Conservation (phyloP, 129 eudicot species). For the Chrysanthemum lavandulifolium region DNA sequence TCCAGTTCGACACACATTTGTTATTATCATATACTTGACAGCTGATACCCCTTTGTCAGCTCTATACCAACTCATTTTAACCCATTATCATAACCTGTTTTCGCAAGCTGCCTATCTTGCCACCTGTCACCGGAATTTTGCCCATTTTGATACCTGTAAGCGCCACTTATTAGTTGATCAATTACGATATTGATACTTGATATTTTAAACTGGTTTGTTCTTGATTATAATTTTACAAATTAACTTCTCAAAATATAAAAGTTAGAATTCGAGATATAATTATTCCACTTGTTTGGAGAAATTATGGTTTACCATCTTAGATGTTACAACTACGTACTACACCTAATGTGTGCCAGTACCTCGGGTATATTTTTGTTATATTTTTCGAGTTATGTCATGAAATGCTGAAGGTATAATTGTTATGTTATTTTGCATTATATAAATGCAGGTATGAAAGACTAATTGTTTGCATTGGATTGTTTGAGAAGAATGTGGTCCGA, state of each 20-base stretch:
- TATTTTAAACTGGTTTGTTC: neutral
- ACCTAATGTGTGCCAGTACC: neutral
- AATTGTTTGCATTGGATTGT: too few species aligned
- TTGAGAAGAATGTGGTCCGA: too few species aligned
- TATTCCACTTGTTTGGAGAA: neutral
- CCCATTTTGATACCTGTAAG: neutral
- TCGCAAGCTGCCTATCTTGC: neutral
- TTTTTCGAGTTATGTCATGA: neutral
- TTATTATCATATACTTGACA: neutral
- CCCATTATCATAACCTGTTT: neutral
- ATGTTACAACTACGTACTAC: neutral
- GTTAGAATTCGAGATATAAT: slow-evolving; percentile 1
- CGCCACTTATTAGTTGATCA: neutral
- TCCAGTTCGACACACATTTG: neutral
- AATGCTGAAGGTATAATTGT: neutral
- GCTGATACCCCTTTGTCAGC: neutral
- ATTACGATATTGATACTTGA: too few species aligned
- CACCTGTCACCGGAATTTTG: neutral
- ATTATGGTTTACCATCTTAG: neutral
- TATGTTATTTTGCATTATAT: neutral
- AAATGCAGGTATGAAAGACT: neutral
- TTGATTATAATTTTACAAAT: neutral
- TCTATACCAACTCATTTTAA: neutral
- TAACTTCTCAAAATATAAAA: neutral
- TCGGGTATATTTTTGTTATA: neutral